Conservation (phyloP, 116 monocot genomes). For the Trichopus zeylanicus region DNA sequence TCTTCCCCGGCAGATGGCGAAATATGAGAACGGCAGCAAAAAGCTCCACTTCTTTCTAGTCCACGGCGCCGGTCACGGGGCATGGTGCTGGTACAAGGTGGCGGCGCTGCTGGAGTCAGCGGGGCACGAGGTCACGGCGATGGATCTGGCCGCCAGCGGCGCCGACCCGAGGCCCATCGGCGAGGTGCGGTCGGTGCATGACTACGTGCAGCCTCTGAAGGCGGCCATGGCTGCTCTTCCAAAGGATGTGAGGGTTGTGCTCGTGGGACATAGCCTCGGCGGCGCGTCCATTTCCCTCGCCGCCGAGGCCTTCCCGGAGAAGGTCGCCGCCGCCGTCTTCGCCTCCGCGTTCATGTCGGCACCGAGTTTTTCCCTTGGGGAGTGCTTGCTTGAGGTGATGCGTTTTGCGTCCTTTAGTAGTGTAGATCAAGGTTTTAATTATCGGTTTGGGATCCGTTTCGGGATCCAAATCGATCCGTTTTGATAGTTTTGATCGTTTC, state of each 20-base stretch:
- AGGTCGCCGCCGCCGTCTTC: slow-evolving; percentile 26
- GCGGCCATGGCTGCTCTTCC: slow-evolving; percentile 9
- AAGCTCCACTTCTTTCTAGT: slow-evolving; percentile 40
- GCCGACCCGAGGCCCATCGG: slow-evolving; percentile 6
- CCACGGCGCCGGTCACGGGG: slow-evolving; percentile 52
- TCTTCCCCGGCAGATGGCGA: no score
- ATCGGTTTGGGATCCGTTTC: no score
- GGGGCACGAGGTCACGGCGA: slow-evolving; percentile 22
- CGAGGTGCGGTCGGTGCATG: slow-evolving; percentile 18
- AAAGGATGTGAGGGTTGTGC: slow-evolving; percentile 12
- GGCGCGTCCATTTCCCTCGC: slow-evolving; percentile 23
- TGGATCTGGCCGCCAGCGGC: slow-evolving; percentile 29
- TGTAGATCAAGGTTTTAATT: not conserved
- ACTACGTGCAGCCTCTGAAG: slow-evolving; percentile 19
- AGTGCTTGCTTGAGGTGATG: not conserved
- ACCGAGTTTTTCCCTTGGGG: not conserved
- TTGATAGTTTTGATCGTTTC: no score
- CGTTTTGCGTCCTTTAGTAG: not conserved
- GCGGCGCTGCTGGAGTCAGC: slow-evolving; percentile 23
- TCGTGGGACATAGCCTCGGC: slow-evolving; percentile 41
- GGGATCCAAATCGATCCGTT: no score
- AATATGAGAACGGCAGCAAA: not conserved
- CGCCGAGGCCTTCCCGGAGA: slow-evolving; percentile 30
- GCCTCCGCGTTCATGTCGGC: not conserved
- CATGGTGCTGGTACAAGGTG: slow-evolving; percentile 69